Evolutionary conservation across 2,329 filamentous ascomycete genomes (phyloP).

Genomic region (Colletotrichum ledebouriae): DNA sequence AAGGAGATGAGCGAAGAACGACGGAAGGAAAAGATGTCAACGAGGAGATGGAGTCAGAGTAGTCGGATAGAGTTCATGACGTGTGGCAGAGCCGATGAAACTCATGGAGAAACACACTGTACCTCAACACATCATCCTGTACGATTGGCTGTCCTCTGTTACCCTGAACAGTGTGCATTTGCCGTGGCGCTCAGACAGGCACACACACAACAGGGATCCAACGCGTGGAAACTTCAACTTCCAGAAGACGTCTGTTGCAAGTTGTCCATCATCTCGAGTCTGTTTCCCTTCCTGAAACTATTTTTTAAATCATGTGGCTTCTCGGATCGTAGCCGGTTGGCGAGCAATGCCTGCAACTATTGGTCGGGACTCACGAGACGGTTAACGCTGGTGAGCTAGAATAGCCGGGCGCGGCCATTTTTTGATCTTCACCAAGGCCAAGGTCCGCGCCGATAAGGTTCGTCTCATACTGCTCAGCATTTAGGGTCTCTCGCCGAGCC

Average conservation of each 20-base stretch:
- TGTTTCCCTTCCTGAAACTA: too few relatives aligned
- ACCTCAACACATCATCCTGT: not conserved
- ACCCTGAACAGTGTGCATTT: conserved; percentile 5
- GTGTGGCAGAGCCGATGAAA: conserved; percentile 22
- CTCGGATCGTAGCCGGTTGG: too few relatives aligned
- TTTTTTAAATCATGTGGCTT: too few relatives aligned
- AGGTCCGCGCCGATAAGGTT: too few relatives aligned
- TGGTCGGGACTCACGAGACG: too few relatives aligned
- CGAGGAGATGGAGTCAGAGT: not conserved
- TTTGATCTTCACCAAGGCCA: not conserved
- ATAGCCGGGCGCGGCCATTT: too few relatives aligned
- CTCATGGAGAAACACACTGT: not conserved
- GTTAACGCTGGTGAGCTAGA: too few relatives aligned
- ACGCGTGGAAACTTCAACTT: not conserved
- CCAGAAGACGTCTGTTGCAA: too few relatives aligned
- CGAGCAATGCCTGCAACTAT: too few relatives aligned
- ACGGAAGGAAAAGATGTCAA: not conserved
- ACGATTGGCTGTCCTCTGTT: not conserved
- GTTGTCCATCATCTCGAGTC: too few relatives aligned
- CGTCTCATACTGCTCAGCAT: too few relatives aligned
- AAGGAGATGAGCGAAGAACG: not conserved
- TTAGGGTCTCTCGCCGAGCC: too few relatives aligned
- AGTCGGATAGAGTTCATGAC: conserved; percentile 22
- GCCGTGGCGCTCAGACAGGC: conserved; percentile 11
- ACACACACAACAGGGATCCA: conserved; percentile 6